phyloP scores from a whole-genome alignment of 129 eudicot genomes.

The Sambucus nigra region DNA sequence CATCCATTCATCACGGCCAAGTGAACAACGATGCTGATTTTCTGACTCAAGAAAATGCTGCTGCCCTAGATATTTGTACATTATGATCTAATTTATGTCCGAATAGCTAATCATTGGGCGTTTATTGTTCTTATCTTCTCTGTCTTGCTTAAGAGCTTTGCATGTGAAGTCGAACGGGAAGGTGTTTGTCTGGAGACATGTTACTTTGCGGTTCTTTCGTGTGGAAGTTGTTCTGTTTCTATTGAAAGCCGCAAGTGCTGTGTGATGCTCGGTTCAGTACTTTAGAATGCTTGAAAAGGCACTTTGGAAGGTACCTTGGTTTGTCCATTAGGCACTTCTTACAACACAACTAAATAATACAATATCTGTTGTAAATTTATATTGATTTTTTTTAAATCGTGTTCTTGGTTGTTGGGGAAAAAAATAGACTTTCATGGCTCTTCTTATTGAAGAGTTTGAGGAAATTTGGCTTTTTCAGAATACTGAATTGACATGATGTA shows the following conservation, averaged over 20 bases:
- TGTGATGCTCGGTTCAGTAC: conserved; percentile 10
- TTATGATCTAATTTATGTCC: conserved; percentile 20
- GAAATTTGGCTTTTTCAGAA: too few relatives aligned
- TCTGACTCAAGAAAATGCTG: conserved; percentile 42
- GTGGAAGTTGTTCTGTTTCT: conserved; percentile 44
- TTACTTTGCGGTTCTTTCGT: conserved; percentile 42
- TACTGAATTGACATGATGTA: too few relatives aligned
- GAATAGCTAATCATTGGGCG: conserved; percentile 38
- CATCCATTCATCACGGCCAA: conserved; percentile 61
- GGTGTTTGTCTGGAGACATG: conserved; percentile 27
- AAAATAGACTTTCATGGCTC: too few relatives aligned
- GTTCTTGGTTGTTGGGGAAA: too few relatives aligned
- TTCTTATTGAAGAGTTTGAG: too few relatives aligned
- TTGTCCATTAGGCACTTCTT: conserved; percentile 3
- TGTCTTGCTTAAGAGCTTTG: conserved; percentile 25
- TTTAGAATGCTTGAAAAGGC: conserved; percentile 14
- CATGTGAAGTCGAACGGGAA: conserved; percentile 25
- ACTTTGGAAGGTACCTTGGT: conserved; percentile 9
- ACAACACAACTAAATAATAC: background rate
- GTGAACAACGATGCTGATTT: conserved; percentile 47
- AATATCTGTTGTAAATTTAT: too few relatives aligned
- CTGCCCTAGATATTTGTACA: conserved; percentile 12
- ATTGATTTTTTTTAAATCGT: too few relatives aligned
- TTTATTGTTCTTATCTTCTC: conserved; percentile 34
- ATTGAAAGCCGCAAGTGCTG: conserved; percentile 31